A percentile compares a stretch with the other conserved stretches of the same genome.
Conservation (phyloP, 2,329 filamentous ascomycete genomes). For the Colletotrichum siamense region DNA sequence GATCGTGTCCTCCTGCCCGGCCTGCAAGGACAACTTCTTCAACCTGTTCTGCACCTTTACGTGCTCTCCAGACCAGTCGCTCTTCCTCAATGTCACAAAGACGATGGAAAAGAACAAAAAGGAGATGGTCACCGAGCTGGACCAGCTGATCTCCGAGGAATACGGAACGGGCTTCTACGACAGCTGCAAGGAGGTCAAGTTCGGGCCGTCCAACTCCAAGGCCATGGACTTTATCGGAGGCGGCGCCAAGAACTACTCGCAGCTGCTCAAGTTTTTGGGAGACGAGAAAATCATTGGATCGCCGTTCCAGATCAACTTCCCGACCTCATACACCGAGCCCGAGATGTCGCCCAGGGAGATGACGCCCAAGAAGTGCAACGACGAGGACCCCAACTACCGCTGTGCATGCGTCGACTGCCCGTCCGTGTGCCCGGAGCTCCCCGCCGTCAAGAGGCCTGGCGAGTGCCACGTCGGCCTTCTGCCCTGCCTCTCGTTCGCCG, state of each 20-base stretch:
- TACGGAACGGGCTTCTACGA: constrained; percentile 91
- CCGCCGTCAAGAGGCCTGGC: constrained; percentile 71
- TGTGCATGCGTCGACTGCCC: constrained; percentile 96
- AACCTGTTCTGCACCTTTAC: constrained; percentile 98
- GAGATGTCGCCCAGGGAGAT: constrained; percentile 77
- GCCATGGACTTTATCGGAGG: constrained; percentile 97
- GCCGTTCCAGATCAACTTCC: constrained; percentile 98
- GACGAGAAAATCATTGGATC: constrained; percentile 91
- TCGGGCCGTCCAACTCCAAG: constrained; percentile 89
- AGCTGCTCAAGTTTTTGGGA: constrained; percentile 89
- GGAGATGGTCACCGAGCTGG: constrained; percentile 77
- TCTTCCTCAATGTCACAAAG: constrained; percentile 91
- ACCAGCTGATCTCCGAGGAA: constrained; percentile 83
- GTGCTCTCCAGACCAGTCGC: constrained; percentile 94
- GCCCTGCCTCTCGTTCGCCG: constrained; percentile 93
- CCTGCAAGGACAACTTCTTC: constrained; percentile 98
- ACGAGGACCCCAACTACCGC: constrained; percentile 81
- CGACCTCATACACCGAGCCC: constrained; percentile 63
- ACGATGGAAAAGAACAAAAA: constrained; percentile 67
- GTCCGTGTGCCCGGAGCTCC: constrained; percentile 81
- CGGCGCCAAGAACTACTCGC: constrained; percentile 86
- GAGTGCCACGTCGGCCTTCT: constrained; percentile 84
- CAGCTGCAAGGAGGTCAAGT: constrained; percentile 99
- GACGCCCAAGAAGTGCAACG: constrained; percentile 85
- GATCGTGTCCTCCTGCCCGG: constrained; percentile 91